Conservation (phyloP, 2,329 filamentous ascomycete genomes). For the Colletotrichum costaricense region DNA sequence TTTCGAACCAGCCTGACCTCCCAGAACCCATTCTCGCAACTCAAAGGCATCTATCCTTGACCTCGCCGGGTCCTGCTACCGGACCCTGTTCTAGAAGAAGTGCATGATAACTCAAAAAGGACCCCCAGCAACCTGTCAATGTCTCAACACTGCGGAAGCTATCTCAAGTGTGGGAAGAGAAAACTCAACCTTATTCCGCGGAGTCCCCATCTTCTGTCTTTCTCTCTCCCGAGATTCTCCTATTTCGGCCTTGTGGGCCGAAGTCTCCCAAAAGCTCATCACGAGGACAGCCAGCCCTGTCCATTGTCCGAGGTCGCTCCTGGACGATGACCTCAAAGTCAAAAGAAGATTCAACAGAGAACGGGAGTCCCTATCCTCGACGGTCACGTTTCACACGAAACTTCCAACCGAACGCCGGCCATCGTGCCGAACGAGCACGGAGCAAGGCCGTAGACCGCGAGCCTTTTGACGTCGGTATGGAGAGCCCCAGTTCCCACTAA, state of each 20-base stretch:
- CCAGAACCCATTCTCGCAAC: background rate
- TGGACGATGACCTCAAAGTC: conserved; percentile 15
- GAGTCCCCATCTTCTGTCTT: background rate
- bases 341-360: background rate
- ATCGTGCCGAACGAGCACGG: conserved; percentile 23
- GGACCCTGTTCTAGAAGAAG: conserved; percentile 14
- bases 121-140: conserved; percentile 22
- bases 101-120: conserved; percentile 19
- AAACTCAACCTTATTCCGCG: conserved; percentile 3
- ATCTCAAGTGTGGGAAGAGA: background rate
- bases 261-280: conserved; percentile 3
- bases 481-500: conserved; percentile 1
- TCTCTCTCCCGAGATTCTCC: background rate
- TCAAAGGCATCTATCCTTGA: background rate
- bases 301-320: conserved; percentile 17
- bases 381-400: conserved; percentile 24
- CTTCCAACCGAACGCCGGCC: conserved; percentile 26
- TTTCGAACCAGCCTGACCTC: background rate
- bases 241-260: background rate
- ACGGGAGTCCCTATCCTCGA: conserved; percentile 1
- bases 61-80: background rate
- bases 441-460: conserved; percentile 16
- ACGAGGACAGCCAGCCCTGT: background rate
- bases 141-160: conserved; percentile 20
- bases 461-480: background rate